phyloP scores from a whole-genome alignment of 495 filamentous ascomycete species.

The Tuber aestivum region DNA sequence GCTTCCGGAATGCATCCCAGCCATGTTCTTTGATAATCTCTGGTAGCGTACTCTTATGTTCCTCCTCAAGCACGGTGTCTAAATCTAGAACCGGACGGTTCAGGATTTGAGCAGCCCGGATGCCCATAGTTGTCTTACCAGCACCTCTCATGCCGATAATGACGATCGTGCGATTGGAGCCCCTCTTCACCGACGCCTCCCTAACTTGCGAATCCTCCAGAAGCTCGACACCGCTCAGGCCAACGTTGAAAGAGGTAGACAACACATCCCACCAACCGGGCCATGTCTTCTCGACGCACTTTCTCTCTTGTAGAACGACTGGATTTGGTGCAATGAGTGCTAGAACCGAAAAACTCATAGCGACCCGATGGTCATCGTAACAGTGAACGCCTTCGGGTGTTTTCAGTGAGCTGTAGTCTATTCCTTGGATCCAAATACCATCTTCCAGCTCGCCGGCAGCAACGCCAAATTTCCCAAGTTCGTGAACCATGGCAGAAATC shows the following conservation, averaged over 20 bases:
- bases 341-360: slow-evolving; percentile 96
- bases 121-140: slow-evolving; percentile 89
- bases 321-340: slow-evolving; percentile 66
- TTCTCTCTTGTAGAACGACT: slow-evolving; percentile 75
- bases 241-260: slow-evolving; percentile 65
- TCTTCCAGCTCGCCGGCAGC: slow-evolving; percentile 80
- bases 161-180: slow-evolving; percentile 60
- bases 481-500: slow-evolving; percentile 90
- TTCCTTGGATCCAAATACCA: slow-evolving; percentile 78
- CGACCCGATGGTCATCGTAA: slow-evolving; percentile 96
- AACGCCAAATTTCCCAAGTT: slow-evolving; percentile 94
- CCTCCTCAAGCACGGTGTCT: slow-evolving; percentile 74
- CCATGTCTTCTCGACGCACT: slow-evolving; percentile 98
- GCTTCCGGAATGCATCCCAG: slow-evolving; percentile 83
- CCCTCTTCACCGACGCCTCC: slow-evolving; percentile 42
- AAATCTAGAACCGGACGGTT: slow-evolving; percentile 76
- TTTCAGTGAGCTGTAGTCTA: slow-evolving; percentile 55
- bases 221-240: slow-evolving; percentile 66
- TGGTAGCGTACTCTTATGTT: slow-evolving; percentile 67
- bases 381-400: slow-evolving; percentile 68
- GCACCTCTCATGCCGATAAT: slow-evolving; percentile 98
- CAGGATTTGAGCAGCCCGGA: slow-evolving; percentile 70
- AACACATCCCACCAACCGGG: slow-evolving; percentile 96
- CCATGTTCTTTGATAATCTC: slow-evolving; percentile 71
- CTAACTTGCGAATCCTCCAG: slow-evolving; percentile 40